Evolutionary conservation across 2,329 filamentous ascomycete species (phyloP), one percentile per base, ranked within the genome.

Genomic region (Alternaria panax): DNA sequence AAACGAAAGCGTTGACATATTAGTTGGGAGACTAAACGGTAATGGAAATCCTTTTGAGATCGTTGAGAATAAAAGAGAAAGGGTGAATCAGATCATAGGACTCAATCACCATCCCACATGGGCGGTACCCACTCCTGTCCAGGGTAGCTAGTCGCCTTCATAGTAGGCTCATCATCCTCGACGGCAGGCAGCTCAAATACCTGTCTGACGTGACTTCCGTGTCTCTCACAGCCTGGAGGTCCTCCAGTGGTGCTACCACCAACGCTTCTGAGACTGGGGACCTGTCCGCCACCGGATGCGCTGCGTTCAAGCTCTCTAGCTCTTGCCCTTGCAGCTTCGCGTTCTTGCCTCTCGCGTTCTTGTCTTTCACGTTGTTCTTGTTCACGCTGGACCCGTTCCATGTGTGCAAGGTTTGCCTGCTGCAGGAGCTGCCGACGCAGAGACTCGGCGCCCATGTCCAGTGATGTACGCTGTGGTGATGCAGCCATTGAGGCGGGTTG

Each of bases 141-240:
- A 0, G 89, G 89, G 74, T 90, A 91, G 71, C 85, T 88, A 12
- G 87, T 88, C 7, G 88, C 88, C 47, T 81, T 84, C 89, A 91
- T 91, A 59, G 83, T 79, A 12, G 85, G 83, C 70, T 79, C 73
- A 14, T 82, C 80, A n/a, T 82, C 80, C 30, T 81, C 78, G 40
- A 79, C 76, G 16, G 74, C 75, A 22, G 73, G 68, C 45, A 77
- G 43, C 54, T 75, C 75, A 51, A 77, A 78, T 1, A 77, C 71
- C 5, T 65, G 68, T 24, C 70, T 62, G 7, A 51, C 51, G 3
- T 54, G 59, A 36, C 68, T 71, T 7, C 72, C 70, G 12, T 63
- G 65, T 25, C 62, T 52, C 60, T 74, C 74, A 71, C 73, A 74
- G 2, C 69, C 72, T 48, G 69, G 57, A 16, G 62, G 51, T 5